Evolutionary conservation across 2,329 filamentous ascomycete genomes (phyloP), one percentile per base, ranked within the genome.

Genomic region (Arthrobotrys megalospora): DNA sequence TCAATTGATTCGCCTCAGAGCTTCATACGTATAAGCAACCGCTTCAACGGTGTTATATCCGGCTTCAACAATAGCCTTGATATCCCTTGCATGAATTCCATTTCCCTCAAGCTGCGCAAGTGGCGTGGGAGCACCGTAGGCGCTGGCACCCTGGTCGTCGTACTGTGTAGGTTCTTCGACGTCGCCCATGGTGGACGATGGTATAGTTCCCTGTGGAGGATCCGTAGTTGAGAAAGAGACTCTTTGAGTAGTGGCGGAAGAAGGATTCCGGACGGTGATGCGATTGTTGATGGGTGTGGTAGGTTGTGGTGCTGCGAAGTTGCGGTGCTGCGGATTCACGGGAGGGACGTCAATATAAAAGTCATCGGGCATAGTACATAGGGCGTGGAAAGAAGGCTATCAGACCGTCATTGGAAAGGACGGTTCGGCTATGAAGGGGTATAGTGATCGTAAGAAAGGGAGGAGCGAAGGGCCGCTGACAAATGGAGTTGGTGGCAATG

Each of bases 11-110:
- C 14, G 10, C 1, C 14, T 7, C 12, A 28, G 2, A 12, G n/a
- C 14, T 47, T 83, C 88, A 66, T 89, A 92, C 83, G 96, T 98
- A 84, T 99, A 99, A 62, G 96, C 96, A 78, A 99, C 92, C 1
- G 94, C 91, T 85, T 99, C 96, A 43, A 99, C 94, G 0, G 96
- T 99, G 84, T 98, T 93, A 85, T 91, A 98, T 4, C 96, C 96
- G 45, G 93, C 94, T 82, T 98, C 95, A 16, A 96, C 87, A 21
- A 99, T 90, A 45, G 97, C 87, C 83, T 97, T 96, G 81, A 98
- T 96, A 83, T 99, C 96, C 82, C 96, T 90, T 60, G 80, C 77
- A 55, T 81, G 53, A 38, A 80, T 81, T 41, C 80, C 80, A 71
- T 81, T 80, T 11, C 80, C 95, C 88, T 98, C 95, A 2, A 99